These are phyloP conservation scores for Fusarium brachygibbosum DNA, from an alignment of 2,329 filamentous ascomycete genomes.

Conservation along the genomic window DNA sequence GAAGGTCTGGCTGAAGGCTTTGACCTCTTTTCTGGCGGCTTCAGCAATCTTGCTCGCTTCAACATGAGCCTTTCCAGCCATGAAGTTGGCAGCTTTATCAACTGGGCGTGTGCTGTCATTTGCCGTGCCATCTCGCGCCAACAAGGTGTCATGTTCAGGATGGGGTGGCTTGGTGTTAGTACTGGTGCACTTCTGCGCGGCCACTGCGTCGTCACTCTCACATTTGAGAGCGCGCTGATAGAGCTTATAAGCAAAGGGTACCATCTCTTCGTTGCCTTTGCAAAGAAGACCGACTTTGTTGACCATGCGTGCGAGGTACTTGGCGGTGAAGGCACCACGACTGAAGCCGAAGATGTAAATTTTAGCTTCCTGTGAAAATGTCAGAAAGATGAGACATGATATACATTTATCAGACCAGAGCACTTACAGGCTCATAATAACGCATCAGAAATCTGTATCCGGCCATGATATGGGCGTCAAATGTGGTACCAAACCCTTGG, in stretches of 20 bases:
- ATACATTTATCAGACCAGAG: too few relatives aligned
- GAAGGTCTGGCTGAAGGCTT: slow-evolving; percentile 62
- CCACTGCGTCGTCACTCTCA: slow-evolving; percentile 51
- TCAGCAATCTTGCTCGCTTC: too few relatives aligned
- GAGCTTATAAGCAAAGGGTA: slow-evolving; percentile 62
- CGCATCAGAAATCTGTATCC: slow-evolving; percentile 68
- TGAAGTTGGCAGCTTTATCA: too few relatives aligned
- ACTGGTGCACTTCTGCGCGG: too few relatives aligned
- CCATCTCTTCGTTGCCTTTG: slow-evolving; percentile 66
- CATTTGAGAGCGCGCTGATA: slow-evolving; percentile 57
- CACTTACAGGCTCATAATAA: slow-evolving; percentile 59
- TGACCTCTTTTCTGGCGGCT: slow-evolving; percentile 58
- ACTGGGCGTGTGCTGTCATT: too few relatives aligned
- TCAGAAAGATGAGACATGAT: too few relatives aligned
- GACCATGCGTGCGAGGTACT: slow-evolving; percentile 65
- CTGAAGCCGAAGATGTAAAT: slow-evolving; percentile 69
- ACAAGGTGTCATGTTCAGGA: too few relatives aligned
- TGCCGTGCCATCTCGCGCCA: too few relatives aligned
- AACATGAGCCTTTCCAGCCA: too few relatives aligned
- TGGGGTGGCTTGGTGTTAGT: too few relatives aligned
- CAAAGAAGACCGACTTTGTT: slow-evolving; percentile 63
- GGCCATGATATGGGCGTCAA: slow-evolving; percentile 64
- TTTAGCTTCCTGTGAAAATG: slow-evolving; percentile 62
- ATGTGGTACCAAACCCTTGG: slow-evolving; percentile 60
- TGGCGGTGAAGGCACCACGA: slow-evolving; percentile 65